These are phyloP conservation scores for Biscogniauxia mediterranea DNA, from an alignment of 2,329 filamentous ascomycete genomes.

Conservation along the genomic window DNA sequence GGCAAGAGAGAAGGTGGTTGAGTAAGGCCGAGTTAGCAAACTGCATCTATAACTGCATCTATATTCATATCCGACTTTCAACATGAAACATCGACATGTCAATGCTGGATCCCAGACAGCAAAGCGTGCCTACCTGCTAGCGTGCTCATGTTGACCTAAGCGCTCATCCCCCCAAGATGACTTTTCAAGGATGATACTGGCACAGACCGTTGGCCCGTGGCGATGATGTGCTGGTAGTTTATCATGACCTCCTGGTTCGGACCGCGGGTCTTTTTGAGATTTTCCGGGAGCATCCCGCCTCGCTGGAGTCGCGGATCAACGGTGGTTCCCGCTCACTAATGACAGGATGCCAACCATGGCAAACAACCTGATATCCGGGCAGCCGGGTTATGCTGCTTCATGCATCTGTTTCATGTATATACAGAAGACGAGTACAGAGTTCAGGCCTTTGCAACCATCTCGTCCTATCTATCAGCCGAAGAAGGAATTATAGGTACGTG, in stretches of 20 bases:
- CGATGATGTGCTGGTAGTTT: neutral
- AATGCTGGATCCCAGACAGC: neutral
- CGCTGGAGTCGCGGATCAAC: neutral
- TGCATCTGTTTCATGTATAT: neutral
- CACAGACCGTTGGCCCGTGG: neutral
- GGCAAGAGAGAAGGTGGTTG: neutral
- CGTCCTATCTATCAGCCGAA: neutral
- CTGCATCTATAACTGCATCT: neutral
- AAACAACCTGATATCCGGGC: neutral
- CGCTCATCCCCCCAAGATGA: neutral
- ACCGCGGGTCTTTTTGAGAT: neutral
- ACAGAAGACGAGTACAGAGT: neutral
- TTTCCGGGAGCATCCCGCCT: neutral
- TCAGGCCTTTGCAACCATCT: neutral
- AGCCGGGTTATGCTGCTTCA: neutral
- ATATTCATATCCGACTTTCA: neutral
- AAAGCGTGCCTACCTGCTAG: neutral
- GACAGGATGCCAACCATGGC: neutral
- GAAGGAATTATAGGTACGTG: neutral
- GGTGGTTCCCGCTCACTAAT: neutral
- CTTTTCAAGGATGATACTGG: neutral
- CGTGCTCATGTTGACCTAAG: neutral
- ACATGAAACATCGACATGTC: neutral
- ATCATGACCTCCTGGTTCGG: neutral
- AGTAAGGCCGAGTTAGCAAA: neutral